phyloP scores from a whole-genome alignment of 805 yeast species.

The Cyberlindnera meyerae region DNA sequence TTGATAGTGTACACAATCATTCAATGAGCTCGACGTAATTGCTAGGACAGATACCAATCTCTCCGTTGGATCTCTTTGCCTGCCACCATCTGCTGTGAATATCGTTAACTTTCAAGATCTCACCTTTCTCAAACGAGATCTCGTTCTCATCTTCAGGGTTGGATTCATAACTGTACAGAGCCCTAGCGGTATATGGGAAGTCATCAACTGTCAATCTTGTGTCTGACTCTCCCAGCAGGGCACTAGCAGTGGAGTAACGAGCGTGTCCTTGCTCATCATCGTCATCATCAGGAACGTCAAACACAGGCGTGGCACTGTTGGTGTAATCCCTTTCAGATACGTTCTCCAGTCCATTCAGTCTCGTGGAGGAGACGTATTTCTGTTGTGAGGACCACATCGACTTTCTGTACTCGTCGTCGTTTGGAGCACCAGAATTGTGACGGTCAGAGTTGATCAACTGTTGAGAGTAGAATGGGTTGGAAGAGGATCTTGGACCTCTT shows the following conservation, averaged over 20 bases:
- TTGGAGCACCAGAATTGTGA: not conserved
- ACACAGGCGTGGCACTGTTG: slow-evolving; percentile 19
- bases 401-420: slow-evolving; percentile 13
- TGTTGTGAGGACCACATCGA: slow-evolving; percentile 23
- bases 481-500: slow-evolving; percentile 39
- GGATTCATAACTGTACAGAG: slow-evolving; percentile 82
- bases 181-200: slow-evolving; percentile 82
- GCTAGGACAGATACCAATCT: slow-evolving; percentile 94
- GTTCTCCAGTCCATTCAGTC: slow-evolving; percentile 59
- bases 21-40: slow-evolving; percentile 80
- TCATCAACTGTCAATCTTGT: slow-evolving; percentile 32
- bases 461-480: slow-evolving; percentile 20
- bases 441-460: not conserved
- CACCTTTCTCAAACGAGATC: slow-evolving; percentile 85
- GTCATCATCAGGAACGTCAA: slow-evolving; percentile 14
- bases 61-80: slow-evolving; percentile 84
- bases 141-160: slow-evolving; percentile 92
- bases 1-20: too few relatives aligned
- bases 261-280: slow-evolving; percentile 15
- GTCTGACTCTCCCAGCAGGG: slow-evolving; percentile 12
- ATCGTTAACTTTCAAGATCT: slow-evolving; percentile 85
- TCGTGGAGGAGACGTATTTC: slow-evolving; percentile 43
- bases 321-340: slow-evolving; percentile 25
- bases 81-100: slow-evolving; percentile 99
- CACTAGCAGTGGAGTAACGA: slow-evolving; percentile 17